Conservation (phyloP, 148 eudicot genomes). For the Euryodendron excelsum region DNA sequence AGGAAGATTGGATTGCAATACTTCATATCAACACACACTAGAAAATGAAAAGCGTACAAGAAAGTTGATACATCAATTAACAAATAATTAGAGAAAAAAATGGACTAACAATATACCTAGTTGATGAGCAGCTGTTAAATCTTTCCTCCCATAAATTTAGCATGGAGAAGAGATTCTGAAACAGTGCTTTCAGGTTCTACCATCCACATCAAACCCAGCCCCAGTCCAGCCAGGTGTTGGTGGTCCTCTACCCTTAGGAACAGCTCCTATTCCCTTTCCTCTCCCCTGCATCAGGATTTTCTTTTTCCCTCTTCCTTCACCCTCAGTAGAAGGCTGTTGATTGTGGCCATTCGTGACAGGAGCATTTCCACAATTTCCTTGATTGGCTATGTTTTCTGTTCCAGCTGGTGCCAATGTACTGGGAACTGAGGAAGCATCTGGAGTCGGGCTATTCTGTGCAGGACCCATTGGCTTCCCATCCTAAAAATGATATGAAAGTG, state of each 20-base stretch:
- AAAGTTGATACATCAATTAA: not conserved
- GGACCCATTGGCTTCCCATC: conserved; percentile 26
- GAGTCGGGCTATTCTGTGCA: conserved; percentile 22
- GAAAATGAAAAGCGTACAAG: not conserved
- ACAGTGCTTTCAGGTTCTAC: conserved; percentile 40
- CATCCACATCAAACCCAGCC: conserved; percentile 85
- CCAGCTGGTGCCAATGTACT: conserved; percentile 19
- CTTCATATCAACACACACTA: not conserved
- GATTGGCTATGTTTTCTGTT: conserved; percentile 27
- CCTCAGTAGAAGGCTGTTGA: conserved; percentile 42
- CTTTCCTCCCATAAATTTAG: not conserved
- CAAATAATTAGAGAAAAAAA: not conserved
- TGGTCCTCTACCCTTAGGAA: conserved; percentile 74
- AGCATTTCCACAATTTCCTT: conserved; percentile 32
- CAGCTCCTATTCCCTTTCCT: conserved; percentile 73
- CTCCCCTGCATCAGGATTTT: conserved; percentile 55
- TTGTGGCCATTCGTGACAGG: conserved; percentile 27
- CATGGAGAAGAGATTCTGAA: not conserved
- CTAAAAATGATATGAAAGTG: conserved; percentile 6
- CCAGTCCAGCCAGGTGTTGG: conserved; percentile 85
- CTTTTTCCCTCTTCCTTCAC: conserved; percentile 77
- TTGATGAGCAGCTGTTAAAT: conserved; percentile 7
- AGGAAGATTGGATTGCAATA: not conserved
- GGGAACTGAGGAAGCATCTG: conserved; percentile 34
- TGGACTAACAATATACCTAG: conserved; percentile 11